Conservation (phyloP, 1,284 basidiomycete species). For the Malassezia furfur region DNA sequence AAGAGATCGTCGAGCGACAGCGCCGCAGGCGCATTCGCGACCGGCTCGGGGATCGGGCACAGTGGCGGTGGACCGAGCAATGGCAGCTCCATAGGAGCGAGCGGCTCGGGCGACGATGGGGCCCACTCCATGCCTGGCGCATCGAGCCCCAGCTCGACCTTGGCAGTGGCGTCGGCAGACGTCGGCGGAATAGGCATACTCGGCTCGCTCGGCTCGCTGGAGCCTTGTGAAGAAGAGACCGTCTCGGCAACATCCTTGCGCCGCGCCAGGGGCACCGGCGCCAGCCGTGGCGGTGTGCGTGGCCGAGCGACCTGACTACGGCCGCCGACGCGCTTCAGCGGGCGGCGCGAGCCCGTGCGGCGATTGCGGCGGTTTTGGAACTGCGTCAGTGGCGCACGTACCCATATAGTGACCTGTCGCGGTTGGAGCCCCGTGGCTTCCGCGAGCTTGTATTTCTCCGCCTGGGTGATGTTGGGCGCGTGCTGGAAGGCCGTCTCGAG, state of each 20-base stretch:
- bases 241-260: not conserved
- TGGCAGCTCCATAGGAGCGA: not conserved
- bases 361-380: conserved; percentile 18
- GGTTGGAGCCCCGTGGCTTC: conserved; percentile 37
- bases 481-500: conserved; percentile 38
- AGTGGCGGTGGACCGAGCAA: not conserved
- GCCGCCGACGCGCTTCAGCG: not conserved
- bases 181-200: no score
- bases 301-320: not conserved
- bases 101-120: not conserved
- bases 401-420: conserved; percentile 45
- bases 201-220: not conserved
- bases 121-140: not conserved
- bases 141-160: not conserved
- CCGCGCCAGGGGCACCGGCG: not conserved
- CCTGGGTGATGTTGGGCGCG: conserved; percentile 39
- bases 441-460: conserved; percentile 39
- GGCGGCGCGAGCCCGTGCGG: not conserved
- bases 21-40: not conserved
- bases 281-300: not conserved
- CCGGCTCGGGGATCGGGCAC: not conserved
- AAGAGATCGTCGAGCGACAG: conserved; percentile 4
- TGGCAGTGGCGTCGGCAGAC: not conserved
- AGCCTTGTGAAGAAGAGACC: no score
- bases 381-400: conserved; percentile 23